These are phyloP conservation scores for Pichia norvegensis DNA, from an alignment of 1,139 yeast genomes.

Conservation along the genomic window DNA sequence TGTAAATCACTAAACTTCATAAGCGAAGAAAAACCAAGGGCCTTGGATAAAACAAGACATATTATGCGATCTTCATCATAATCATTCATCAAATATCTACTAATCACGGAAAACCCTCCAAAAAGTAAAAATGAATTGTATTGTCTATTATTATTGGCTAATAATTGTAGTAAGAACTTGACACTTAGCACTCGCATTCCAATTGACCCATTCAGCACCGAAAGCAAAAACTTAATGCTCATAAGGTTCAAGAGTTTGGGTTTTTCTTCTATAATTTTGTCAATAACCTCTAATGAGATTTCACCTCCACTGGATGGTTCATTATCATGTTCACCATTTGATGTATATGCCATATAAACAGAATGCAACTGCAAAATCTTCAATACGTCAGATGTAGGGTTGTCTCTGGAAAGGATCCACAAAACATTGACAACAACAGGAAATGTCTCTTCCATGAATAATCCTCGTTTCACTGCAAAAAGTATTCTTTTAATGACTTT, in stretches of 20 bases:
- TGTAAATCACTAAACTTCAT: background rate
- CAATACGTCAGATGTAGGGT: slow-evolving; percentile 34
- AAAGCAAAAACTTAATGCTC: slow-evolving; percentile 48
- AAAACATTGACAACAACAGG: slow-evolving; percentile 33
- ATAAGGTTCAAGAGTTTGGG: slow-evolving; percentile 3
- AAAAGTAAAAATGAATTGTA: slow-evolving; percentile 38
- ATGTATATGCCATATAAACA: slow-evolving; percentile 27
- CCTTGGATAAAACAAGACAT: background rate
- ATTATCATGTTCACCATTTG: background rate
- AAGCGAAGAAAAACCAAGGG: background rate
- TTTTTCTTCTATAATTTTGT: slow-evolving; percentile 3
- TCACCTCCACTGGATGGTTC: slow-evolving; percentile 4
- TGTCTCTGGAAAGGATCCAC: slow-evolving; percentile 31
- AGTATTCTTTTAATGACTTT: slow-evolving; percentile 46
- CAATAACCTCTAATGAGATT: slow-evolving; percentile 5
- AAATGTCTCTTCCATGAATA: slow-evolving; percentile 31
- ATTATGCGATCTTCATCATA: slow-evolving; percentile 34
- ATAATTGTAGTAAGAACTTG: background rate
- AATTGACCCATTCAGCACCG: slow-evolving; percentile 39
- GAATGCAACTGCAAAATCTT: slow-evolving; percentile 36
- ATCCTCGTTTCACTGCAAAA: slow-evolving; percentile 40
- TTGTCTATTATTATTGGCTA: background rate
- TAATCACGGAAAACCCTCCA: slow-evolving; percentile 49
- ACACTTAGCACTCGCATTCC: slow-evolving; percentile 42
- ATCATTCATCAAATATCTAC: slow-evolving; percentile 38